Conservation (phyloP, 176 grass and related monocot species). For the Aegilops sharonensis region DNA sequence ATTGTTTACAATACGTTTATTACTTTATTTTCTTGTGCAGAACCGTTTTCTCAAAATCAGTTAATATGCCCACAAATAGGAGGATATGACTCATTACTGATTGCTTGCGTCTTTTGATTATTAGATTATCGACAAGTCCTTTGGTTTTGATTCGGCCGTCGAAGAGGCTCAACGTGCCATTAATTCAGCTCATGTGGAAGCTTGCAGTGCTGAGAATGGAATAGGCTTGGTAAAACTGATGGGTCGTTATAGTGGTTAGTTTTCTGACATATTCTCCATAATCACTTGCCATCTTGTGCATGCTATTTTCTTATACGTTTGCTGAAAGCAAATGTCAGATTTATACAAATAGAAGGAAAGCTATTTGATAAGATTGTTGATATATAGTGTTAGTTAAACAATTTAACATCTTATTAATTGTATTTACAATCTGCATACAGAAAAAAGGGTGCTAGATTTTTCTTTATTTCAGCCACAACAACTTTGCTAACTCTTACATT, state of each 20-base stretch:
- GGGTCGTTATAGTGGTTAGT: slow-evolving; percentile 97
- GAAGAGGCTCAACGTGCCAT: slow-evolving; percentile 99
- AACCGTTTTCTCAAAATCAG: not conserved
- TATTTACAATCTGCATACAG: not conserved
- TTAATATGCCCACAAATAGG: not conserved
- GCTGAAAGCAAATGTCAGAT: not conserved
- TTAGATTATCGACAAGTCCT: slow-evolving; percentile 98
- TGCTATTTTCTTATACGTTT: slow-evolving; percentile 6
- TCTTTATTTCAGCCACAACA: slow-evolving; percentile 8
- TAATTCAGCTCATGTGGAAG: slow-evolving; percentile 97
- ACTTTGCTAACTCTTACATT: not conserved
- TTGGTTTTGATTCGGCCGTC: slow-evolving; percentile 97
- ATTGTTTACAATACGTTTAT: not conserved
- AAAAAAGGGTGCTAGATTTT: not conserved
- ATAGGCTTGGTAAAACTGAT: slow-evolving; percentile 98
- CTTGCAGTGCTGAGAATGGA: slow-evolving; percentile 88
- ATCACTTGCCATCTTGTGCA: not conserved
- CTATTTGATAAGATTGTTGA: not conserved
- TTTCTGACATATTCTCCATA: slow-evolving; percentile 24
- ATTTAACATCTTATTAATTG: not conserved
- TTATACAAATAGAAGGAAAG: not conserved
- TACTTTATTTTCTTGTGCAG: not conserved
- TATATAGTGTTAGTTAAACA: slow-evolving; percentile 3
- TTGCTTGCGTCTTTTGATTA: slow-evolving; percentile 22
- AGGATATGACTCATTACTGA: not conserved